Percentiles rank a stretch among this genome's conserved stretches.
Evolutionary conservation across 805 yeast genomes (phyloP).

Genomic region (Candida jianshihensis): DNA sequence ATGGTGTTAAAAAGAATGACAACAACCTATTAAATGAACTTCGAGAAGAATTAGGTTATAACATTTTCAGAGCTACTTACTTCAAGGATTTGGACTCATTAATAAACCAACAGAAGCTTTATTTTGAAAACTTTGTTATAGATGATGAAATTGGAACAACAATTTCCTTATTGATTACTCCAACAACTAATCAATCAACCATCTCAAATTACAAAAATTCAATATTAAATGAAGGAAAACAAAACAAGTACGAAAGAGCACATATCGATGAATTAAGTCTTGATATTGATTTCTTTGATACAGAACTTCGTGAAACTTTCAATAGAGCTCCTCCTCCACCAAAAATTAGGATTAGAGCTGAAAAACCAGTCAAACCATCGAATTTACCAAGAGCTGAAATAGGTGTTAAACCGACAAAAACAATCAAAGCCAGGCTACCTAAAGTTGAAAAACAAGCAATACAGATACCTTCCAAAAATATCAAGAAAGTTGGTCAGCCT

Average conservation of each 20-base stretch:
- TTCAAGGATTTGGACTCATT: constrained; percentile 35
- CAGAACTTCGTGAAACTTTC: constrained; percentile 16
- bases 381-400: no score
- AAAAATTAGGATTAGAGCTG: no score
- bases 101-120: constrained; percentile 24
- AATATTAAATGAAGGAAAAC: neutral
- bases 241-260: neutral
- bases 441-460: no score
- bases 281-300: constrained; percentile 22
- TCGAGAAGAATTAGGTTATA: constrained; percentile 34
- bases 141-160: constrained; percentile 15
- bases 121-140: constrained; percentile 15
- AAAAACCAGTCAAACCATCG: no score
- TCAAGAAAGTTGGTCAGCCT: no score
- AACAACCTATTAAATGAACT: constrained; percentile 31
- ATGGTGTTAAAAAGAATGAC: constrained; percentile 42
- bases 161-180: constrained; percentile 21
- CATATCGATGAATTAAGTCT: constrained; percentile 13
- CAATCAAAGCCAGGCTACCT: no score
- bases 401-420: no score
- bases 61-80: constrained; percentile 50
- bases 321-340: constrained; percentile 2
- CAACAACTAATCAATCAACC: constrained; percentile 18
- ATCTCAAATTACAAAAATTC: constrained; percentile 6
- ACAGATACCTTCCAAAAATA: no score